Percentiles rank a stretch among this genome's conserved stretches.
These are phyloP conservation scores for Colletotrichum sp. DNA, from an alignment of 2,329 filamentous ascomycete species.

Conservation along the genomic window DNA sequence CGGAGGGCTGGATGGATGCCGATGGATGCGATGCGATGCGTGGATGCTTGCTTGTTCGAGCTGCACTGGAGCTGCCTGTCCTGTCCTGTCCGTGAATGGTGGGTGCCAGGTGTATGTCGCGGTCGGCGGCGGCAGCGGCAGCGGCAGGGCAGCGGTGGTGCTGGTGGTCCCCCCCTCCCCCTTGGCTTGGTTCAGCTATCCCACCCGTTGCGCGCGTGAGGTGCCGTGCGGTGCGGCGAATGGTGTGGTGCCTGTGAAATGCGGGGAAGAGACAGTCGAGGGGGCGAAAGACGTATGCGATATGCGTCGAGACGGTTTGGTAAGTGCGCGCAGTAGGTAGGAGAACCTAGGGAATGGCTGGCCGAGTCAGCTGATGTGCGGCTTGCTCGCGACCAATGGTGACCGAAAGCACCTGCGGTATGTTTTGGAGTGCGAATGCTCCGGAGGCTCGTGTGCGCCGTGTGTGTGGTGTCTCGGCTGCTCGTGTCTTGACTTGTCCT, in stretches of 20 bases:
- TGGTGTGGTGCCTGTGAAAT: constrained; percentile 4
- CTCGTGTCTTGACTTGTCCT: neutral
- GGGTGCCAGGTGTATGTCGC: neutral
- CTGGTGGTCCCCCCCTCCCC: neutral
- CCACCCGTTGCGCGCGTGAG: neutral
- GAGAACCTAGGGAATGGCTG: neutral
- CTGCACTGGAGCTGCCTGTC: neutral
- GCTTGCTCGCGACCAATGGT: neutral
- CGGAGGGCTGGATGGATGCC: neutral
- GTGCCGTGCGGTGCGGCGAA: neutral
- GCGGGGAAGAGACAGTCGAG: constrained; percentile 10
- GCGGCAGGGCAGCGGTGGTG: neutral
- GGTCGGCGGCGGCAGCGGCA: neutral
- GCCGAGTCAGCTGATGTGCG: constrained; percentile 15
- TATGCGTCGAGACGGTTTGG: neutral
- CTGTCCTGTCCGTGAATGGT: neutral
- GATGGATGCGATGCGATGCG: neutral
- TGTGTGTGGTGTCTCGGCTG: neutral
- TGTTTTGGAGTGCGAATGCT: neutral
- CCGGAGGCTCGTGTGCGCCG: neutral
- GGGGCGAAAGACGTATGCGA: neutral
- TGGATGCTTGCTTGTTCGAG: neutral
- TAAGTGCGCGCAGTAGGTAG: neutral
- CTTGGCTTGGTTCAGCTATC: neutral
- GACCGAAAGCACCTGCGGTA: neutral